Conservation (phyloP, 371 early-diverging fungal species). For the Batrachochytrium dendrobatidis region DNA sequence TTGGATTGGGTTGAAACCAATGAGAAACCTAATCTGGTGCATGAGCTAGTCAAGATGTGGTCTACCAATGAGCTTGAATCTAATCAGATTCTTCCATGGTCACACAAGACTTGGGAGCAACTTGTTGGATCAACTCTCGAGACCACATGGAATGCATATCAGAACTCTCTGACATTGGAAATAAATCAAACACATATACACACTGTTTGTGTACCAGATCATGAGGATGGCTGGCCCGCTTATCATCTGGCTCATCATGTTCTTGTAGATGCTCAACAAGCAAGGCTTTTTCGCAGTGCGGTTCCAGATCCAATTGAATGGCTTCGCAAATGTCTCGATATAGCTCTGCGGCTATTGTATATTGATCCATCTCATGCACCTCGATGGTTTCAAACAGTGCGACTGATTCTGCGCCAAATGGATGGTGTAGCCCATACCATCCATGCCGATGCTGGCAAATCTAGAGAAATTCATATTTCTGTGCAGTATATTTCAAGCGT, state of each 20-base stretch:
- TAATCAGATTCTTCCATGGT: too few relatives aligned
- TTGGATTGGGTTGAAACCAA: neutral
- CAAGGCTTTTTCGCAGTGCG: neutral
- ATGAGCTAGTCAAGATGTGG: neutral
- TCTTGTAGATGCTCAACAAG: neutral
- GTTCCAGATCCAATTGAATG: slow-evolving; percentile 1
- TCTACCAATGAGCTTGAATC: too few relatives aligned
- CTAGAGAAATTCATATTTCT: slow-evolving; percentile 4
- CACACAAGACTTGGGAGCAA: neutral
- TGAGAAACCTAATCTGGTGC: neutral
- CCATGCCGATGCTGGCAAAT: neutral
- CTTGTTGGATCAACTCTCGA: neutral
- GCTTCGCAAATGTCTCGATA: neutral
- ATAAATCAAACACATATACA: too few relatives aligned
- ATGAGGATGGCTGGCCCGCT: neutral
- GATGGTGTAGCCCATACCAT: slow-evolving; percentile 1
- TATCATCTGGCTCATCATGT: neutral
- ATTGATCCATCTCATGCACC: neutral
- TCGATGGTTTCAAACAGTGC: neutral
- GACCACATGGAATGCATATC: neutral
- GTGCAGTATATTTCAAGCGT: neutral
- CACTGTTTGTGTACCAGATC: too few relatives aligned
- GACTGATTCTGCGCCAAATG: neutral
- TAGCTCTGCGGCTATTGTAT: neutral
- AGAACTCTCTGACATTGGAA: neutral